Evolutionary conservation across 2,329 filamentous ascomycete species (phyloP), one percentile per base, ranked within the genome.

Genomic region (Paecilomyces niveus): DNA sequence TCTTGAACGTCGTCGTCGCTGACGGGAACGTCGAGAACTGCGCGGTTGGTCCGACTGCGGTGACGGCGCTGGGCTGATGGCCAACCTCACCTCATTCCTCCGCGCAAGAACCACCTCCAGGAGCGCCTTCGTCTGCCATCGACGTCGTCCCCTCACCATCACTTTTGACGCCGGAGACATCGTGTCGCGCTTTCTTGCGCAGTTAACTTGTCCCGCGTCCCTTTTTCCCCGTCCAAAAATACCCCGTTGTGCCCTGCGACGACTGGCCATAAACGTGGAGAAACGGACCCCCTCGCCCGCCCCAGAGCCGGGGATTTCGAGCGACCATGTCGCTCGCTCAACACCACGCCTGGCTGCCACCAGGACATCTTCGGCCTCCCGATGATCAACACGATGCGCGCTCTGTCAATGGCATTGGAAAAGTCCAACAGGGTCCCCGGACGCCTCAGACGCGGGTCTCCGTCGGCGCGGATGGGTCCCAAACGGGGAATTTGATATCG

Each of bases 261-360:
- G 66, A 65, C 64, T 72, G 67, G 69, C 69, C 63, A 64, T 61
- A 73, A 75, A 72, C 72, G 75, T 75, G 74, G 76, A 77, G 74
- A 69, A 74, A 70, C 71, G 68, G 71, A 68, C 72, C 70, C 68
- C 71, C 73, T 74, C 72, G 68, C 72, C 72, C 73, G 69, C 73
- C 74, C 74, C 71, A 75, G 68, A 72, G 70, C 69, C 71, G 75
- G 75, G 75, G 75, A 73, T 72, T 76, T 70, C 70, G 73, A 72
- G 74, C 73, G 75, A 76, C 76, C 74, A 88, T 88, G 85, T 86
- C 86, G 74, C 79, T 86, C 77, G 78, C 81, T 76, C 86, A 86
- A 77, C 82, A 85, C 77, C 84, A 87, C 78, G 78, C 82, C 80
- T 89, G 87, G 87, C 81, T 81, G 63, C 80, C 85, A 67, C 82